phyloP scores from a whole-genome alignment of 768 basidiomycete genomes.

The Termitomyces sp. region DNA sequence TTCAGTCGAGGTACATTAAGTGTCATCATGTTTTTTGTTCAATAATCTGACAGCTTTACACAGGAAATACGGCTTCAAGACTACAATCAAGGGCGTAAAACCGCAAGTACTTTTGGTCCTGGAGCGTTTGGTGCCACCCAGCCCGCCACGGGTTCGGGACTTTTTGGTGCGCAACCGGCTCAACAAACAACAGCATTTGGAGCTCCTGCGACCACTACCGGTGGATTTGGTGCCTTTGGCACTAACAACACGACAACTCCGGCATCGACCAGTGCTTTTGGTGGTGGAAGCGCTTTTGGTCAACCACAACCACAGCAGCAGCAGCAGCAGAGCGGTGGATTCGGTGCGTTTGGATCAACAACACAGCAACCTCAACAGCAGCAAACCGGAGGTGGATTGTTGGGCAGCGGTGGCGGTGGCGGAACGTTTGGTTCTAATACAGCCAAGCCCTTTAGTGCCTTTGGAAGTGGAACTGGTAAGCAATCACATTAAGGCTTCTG shows the following conservation, averaged over 20 bases:
- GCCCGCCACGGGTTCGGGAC: constrained; percentile 26
- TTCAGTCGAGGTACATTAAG: constrained; percentile 63
- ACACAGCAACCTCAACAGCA: constrained; percentile 26
- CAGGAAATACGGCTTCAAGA: constrained; percentile 78
- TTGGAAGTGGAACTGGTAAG: constrained; percentile 14
- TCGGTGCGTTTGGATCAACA: constrained; percentile 20
- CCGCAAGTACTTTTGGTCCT: constrained; percentile 58
- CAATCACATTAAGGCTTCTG: not conserved
- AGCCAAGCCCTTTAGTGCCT: constrained; percentile 15
- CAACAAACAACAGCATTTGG: constrained; percentile 40
- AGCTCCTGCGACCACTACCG: constrained; percentile 26
- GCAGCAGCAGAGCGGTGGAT: constrained; percentile 26
- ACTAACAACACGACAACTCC: constrained; percentile 20
- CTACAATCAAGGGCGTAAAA: constrained; percentile 70
- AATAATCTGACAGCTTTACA: constrained; percentile 1
- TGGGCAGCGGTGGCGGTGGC: constrained; percentile 23
- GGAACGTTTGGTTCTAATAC: constrained; percentile 27
- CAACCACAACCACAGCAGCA: constrained; percentile 29
- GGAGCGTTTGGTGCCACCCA: constrained; percentile 42
- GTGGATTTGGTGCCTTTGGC: constrained; percentile 41
- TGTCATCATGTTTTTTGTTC: constrained; percentile 1
- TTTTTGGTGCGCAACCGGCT: constrained; percentile 44
- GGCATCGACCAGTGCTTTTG: constrained; percentile 31
- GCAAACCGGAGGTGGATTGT: constrained; percentile 25
- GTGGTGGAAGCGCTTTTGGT: constrained; percentile 53